Evolutionary conservation across 345 rosid genomes (phyloP).

Genomic region (Brassica carinata): DNA sequence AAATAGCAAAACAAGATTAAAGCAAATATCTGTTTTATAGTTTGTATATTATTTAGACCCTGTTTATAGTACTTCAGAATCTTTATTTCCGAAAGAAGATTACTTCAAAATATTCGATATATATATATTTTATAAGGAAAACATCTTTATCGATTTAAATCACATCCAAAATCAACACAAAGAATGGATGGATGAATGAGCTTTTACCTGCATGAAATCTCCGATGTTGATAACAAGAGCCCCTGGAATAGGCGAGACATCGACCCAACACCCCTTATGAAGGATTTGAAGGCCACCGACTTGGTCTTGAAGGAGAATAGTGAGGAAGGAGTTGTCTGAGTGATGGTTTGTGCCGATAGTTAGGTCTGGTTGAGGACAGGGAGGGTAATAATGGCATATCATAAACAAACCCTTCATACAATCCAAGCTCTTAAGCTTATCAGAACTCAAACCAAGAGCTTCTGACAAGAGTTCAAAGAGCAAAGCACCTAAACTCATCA

Average conservation of each 20-base stretch:
- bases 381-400: constrained; percentile 46
- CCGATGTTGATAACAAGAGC: constrained; percentile 47
- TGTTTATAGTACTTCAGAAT: too few relatives aligned
- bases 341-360: constrained; percentile 43
- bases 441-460: constrained; percentile 46
- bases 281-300: constrained; percentile 56
- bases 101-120: too few relatives aligned
- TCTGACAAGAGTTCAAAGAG: constrained; percentile 47
- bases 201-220: constrained; percentile 39
- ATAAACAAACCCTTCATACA: constrained; percentile 33
- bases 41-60: too few relatives aligned
- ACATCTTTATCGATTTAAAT: too few relatives aligned
- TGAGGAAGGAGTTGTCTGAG: constrained; percentile 40
- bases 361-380: constrained; percentile 52
- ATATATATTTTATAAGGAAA: too few relatives aligned
- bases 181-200: not conserved
- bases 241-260: constrained; percentile 38
- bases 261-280: constrained; percentile 42
- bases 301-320: constrained; percentile 51
- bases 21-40: too few relatives aligned
- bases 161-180: not conserved
- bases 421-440: constrained; percentile 36
- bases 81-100: too few relatives aligned
- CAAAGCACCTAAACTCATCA: constrained; percentile 37
- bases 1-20: too few relatives aligned